Percentiles rank a stretch among this genome's conserved stretches.
These are phyloP conservation scores for Suillus ampliporus DNA, from an alignment of 768 basidiomycete genomes.

Conservation along the genomic window DNA sequence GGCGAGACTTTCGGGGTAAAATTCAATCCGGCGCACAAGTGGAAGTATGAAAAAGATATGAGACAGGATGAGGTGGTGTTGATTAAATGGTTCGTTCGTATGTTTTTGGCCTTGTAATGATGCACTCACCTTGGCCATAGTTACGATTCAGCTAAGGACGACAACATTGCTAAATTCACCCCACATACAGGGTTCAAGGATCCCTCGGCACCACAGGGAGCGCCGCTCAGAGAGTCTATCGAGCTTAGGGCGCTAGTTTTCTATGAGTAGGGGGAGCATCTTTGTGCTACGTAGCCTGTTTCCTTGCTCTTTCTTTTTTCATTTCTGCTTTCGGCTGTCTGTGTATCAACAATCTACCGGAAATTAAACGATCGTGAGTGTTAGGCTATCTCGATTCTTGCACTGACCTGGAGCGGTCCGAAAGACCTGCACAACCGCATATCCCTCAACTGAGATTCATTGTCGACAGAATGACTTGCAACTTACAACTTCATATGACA, in stretches of 20 bases:
- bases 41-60: constrained; percentile 57
- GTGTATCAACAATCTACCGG: not conserved
- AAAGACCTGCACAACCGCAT: not conserved
- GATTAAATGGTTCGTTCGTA: constrained; percentile 52
- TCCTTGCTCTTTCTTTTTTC: not conserved
- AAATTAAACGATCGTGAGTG: not conserved
- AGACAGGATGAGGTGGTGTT: constrained; percentile 54
- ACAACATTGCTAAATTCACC: constrained; percentile 57
- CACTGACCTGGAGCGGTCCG: no score
- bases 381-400: no score
- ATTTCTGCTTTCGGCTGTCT: not conserved
- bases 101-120: not conserved
- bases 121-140: constrained; percentile 22
- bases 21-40: constrained; percentile 52
- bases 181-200: constrained; percentile 71
- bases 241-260: constrained; percentile 70
- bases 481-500: no score
- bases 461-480: not conserved
- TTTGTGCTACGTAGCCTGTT: constrained; percentile 17
- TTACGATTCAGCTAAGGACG: constrained; percentile 49
- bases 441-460: no score
- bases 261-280: constrained; percentile 43
- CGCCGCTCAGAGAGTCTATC: constrained; percentile 60
- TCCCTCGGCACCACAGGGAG: constrained; percentile 53
- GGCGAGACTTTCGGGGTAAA: constrained; percentile 57